Evolutionary conservation across 148 eudicot genomes (phyloP).

Genomic region (Silene conica): DNA sequence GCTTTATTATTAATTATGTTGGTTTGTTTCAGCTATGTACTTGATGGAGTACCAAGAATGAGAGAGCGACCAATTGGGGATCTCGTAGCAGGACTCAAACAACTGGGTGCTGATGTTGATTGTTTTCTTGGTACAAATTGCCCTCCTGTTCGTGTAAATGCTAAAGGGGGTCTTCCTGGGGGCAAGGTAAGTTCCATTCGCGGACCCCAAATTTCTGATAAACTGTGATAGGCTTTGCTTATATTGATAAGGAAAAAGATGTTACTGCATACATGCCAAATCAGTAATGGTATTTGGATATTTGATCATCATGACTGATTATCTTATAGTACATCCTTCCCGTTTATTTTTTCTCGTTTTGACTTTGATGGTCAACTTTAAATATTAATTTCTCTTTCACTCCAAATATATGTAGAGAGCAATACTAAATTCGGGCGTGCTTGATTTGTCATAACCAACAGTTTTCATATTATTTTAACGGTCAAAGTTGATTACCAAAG

Average conservation of each 20-base stretch:
- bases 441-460: no score
- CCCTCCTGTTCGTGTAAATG: constrained; percentile 86
- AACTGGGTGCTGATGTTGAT: constrained; percentile 94
- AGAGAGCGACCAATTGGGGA: constrained; percentile 98
- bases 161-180: constrained; percentile 96
- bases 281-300: neutral
- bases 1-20: neutral
- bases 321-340: no score
- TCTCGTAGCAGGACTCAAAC: constrained; percentile 88
- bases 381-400: no score
- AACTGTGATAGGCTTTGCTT: neutral
- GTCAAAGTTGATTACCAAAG: no score
- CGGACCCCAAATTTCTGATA: neutral
- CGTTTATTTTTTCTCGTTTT: no score
- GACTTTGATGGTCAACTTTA: no score
- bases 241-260: no score
- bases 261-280: no score
- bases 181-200: constrained; percentile 56
- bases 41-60: constrained; percentile 98
- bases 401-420: no score
- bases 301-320: neutral
- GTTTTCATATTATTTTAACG: no score
- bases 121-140: constrained; percentile 89
- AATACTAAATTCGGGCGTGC: no score
- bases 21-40: constrained; percentile 55